A percentile compares a stretch with the other conserved stretches of the same genome.
These are phyloP conservation scores for Colletotrichum abscissum DNA, from an alignment of 2,329 filamentous ascomycete species.

Conservation along the genomic window DNA sequence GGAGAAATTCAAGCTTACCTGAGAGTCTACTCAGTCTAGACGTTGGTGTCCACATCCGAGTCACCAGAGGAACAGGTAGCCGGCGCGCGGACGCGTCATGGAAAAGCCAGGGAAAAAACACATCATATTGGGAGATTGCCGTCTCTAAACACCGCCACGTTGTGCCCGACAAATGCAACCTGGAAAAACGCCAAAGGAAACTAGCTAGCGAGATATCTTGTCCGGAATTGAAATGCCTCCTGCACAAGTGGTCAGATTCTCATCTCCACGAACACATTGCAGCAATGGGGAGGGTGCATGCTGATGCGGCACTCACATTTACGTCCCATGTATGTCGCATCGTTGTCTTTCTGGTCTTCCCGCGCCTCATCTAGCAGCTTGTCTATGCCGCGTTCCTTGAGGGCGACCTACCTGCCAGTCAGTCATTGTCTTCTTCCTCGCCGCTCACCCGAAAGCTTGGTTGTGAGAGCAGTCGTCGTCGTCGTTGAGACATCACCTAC, in stretches of 20 bases:
- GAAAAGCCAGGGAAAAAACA: slow-evolving; percentile 9
- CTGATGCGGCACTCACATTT: slow-evolving; percentile 48
- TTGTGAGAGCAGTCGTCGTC: not conserved
- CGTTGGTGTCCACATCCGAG: not conserved
- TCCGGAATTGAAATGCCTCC: slow-evolving; percentile 6
- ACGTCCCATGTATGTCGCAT: slow-evolving; percentile 63
- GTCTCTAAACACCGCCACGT: slow-evolving; percentile 25
- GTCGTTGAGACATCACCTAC: slow-evolving; percentile 60
- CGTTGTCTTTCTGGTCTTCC: slow-evolving; percentile 89
- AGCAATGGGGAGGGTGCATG: too few relatives aligned
- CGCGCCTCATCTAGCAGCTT: slow-evolving; percentile 91
- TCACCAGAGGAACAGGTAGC: not conserved
- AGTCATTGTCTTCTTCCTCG: not conserved
- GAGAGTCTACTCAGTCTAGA: not conserved
- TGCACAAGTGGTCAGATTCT: slow-evolving; percentile 25
- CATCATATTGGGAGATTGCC: slow-evolving; percentile 23
- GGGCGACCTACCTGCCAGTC: slow-evolving; percentile 70
- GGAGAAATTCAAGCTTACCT: not conserved
- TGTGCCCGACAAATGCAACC: slow-evolving; percentile 24
- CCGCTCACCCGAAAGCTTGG: not conserved
- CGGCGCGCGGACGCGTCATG: slow-evolving; percentile 23
- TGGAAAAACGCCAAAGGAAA: slow-evolving; percentile 14
- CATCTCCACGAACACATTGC: not conserved
- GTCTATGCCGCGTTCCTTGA: slow-evolving; percentile 92
- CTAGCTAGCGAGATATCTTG: slow-evolving; percentile 1